phyloP scores from a whole-genome alignment of 495 filamentous ascomycete species.

The Neurospora tetraspora region DNA sequence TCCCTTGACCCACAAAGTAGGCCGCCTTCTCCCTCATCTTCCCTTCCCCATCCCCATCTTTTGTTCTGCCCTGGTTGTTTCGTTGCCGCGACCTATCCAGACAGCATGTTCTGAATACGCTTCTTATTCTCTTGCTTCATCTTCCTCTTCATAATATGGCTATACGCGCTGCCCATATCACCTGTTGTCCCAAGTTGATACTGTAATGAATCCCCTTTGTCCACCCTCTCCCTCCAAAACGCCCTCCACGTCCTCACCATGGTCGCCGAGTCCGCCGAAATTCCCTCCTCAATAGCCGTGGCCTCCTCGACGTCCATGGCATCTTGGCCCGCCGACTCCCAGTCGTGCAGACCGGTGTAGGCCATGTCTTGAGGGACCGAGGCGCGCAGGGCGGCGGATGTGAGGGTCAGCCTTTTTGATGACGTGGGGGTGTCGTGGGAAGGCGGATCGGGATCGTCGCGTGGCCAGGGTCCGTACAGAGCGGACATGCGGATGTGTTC shows the following conservation, averaged over 20 bases:
- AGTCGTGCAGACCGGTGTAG: slow-evolving; percentile 32
- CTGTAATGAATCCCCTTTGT: not conserved
- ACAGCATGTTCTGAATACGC: not conserved
- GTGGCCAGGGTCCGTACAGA: slow-evolving; percentile 34
- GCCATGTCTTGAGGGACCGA: slow-evolving; percentile 28
- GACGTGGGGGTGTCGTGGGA: slow-evolving; percentile 1
- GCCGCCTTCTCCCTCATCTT: not conserved
- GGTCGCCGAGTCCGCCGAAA: not conserved
- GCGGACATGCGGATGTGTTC: slow-evolving; percentile 24
- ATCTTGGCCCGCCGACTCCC: slow-evolving; percentile 33
- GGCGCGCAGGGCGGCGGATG: slow-evolving; percentile 21
- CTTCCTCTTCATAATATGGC: not conserved
- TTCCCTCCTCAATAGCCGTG: not conserved
- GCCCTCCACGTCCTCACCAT: not conserved
- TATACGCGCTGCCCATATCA: not conserved
- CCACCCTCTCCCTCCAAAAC: not conserved
- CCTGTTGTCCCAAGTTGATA: not conserved
- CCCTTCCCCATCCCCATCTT: not conserved
- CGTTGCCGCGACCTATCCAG: not conserved
- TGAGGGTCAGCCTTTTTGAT: slow-evolving; percentile 10
- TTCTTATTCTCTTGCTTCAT: not conserved
- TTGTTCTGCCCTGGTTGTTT: not conserved
- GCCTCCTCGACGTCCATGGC: not conserved
- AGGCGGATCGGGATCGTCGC: slow-evolving; percentile 1
- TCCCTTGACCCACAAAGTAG: not conserved